A percentile compares a stretch with the other conserved stretches of the same genome.
phyloP scores from a whole-genome alignment of 2,329 filamentous ascomycete species.

The Pseudogymnoascus sp. region DNA sequence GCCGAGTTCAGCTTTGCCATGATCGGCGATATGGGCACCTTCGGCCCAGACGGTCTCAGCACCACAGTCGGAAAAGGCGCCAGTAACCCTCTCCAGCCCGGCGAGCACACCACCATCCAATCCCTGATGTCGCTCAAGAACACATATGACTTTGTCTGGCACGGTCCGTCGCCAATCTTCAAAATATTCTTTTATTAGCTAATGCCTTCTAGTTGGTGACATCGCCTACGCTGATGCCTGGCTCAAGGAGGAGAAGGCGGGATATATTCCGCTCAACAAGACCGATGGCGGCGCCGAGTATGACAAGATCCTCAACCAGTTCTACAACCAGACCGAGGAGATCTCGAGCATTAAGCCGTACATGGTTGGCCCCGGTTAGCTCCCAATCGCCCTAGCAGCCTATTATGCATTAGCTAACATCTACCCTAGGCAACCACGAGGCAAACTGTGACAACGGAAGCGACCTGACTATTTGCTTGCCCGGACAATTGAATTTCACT shows the following conservation, averaged over 20 bases:
- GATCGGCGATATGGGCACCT: background rate
- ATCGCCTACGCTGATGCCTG: conserved; percentile 54
- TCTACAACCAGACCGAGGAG: conserved; percentile 47
- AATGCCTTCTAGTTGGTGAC: conserved; percentile 29
- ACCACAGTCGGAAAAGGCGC: conserved; percentile 1
- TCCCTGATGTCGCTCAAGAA: background rate
- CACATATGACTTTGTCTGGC: background rate
- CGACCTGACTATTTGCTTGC: conserved; percentile 37
- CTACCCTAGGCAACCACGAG: conserved; percentile 51
- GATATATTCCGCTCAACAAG: background rate
- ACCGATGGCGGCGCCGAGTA: conserved; percentile 25
- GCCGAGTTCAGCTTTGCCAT: background rate
- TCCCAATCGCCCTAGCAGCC: conserved; percentile 16
- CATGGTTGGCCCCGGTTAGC: conserved; percentile 35
- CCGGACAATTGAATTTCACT: conserved; percentile 53
- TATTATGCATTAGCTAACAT: conserved; percentile 39
- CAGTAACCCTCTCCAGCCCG: background rate
- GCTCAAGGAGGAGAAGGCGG: conserved; percentile 22
- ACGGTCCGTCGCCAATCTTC: background rate
- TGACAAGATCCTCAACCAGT: conserved; percentile 48
- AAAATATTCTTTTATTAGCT: background rate
- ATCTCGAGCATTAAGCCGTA: conserved; percentile 47
- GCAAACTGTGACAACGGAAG: conserved; percentile 42
- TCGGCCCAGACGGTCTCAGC: conserved; percentile 8
- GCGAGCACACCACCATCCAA: conserved; percentile 7